Evolutionary conservation across 192 early-diverging fungal species (phyloP).

Genomic region (Podila minutissima): DNA sequence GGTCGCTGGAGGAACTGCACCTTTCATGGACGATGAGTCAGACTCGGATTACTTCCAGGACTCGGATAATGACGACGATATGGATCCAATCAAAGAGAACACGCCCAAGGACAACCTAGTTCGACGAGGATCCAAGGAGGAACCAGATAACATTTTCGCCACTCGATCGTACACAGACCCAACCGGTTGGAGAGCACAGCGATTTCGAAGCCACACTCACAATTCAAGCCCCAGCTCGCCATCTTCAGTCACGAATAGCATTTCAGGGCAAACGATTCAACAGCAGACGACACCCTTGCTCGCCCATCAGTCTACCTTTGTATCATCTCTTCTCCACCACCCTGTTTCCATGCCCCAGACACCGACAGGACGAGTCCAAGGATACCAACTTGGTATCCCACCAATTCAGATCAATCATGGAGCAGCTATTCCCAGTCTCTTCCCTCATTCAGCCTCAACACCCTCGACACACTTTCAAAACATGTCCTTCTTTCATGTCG

Average conservation of each 20-base stretch:
- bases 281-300: constrained; percentile 26
- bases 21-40: constrained; percentile 68
- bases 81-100: constrained; percentile 8
- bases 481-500: constrained; percentile 84
- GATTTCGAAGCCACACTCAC: constrained; percentile 43
- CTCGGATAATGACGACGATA: constrained; percentile 47
- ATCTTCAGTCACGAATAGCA: constrained; percentile 14
- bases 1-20: constrained; percentile 58
- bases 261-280: constrained; percentile 18
- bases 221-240: constrained; percentile 23
- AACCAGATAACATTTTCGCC: constrained; percentile 14
- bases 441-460: constrained; percentile 21
- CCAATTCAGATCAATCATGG: constrained; percentile 35
- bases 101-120: constrained; percentile 5
- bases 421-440: constrained; percentile 7
- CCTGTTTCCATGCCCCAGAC: constrained; percentile 49
- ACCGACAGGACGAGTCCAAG: constrained; percentile 25
- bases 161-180: constrained; percentile 26
- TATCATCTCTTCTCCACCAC: constrained; percentile 25
- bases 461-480: constrained; percentile 26
- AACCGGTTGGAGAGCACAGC: constrained; percentile 24
- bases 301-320: constrained; percentile 18
- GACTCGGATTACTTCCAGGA: constrained; percentile 66
- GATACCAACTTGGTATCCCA: constrained; percentile 12
- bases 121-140: constrained; percentile 35